A percentile compares a stretch with the other conserved stretches of the same genome.
Conservation (phyloP, 805 yeast genomes). For the Metschnikowia koreensis region DNA sequence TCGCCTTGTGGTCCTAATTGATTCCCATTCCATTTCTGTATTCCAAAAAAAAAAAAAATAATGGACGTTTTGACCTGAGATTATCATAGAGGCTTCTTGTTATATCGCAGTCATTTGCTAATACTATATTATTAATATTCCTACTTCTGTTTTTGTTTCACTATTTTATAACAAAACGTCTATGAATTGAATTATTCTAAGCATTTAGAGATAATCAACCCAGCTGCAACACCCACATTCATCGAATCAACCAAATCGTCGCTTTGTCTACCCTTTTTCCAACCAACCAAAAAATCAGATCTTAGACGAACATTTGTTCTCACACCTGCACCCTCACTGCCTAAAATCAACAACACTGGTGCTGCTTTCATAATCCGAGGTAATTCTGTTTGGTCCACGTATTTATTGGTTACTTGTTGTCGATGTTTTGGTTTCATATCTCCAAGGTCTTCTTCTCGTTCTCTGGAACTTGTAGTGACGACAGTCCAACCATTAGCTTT, state of each 20-base stretch:
- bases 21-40: too few species aligned
- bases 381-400: constrained; percentile 43
- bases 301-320: constrained; percentile 60
- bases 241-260: constrained; percentile 63
- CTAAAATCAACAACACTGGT: constrained; percentile 74
- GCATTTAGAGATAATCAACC: constrained; percentile 48
- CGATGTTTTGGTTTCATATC: constrained; percentile 27
- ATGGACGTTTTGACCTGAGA: too few species aligned
- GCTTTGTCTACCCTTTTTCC: constrained; percentile 32
- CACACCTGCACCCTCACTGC: constrained; percentile 84
- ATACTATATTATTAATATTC: too few species aligned
- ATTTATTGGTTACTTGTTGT: constrained; percentile 32
- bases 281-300: constrained; percentile 51
- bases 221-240: constrained; percentile 89
- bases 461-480: constrained; percentile 54
- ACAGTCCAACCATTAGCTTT: constrained; percentile 67
- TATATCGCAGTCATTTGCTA: too few species aligned
- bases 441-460: constrained; percentile 21
- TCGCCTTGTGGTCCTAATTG: too few species aligned
- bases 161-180: too few species aligned
- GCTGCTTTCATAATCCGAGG: constrained; percentile 39
- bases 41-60: too few species aligned
- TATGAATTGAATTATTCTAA: constrained; percentile 3
- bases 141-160: too few species aligned
- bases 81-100: too few species aligned